Conservation (phyloP, 805 yeast genomes). For the Starmerella bacillaris region DNA sequence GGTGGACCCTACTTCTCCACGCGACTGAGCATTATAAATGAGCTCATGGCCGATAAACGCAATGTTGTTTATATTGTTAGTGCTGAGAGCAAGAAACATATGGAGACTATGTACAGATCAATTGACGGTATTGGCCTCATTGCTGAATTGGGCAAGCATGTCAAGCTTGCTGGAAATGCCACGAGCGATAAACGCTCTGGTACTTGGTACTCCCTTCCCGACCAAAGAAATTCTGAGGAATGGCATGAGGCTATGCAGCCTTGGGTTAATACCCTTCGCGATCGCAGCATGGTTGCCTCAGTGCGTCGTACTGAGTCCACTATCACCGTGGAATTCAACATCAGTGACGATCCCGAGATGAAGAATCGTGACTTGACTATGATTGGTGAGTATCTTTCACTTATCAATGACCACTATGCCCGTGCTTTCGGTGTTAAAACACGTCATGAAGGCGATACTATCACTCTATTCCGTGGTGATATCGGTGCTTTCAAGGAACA, state of each 20-base stretch:
- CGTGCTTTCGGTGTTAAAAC: constrained; percentile 52
- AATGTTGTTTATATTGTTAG: constrained; percentile 61
- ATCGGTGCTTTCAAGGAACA: constrained; percentile 31
- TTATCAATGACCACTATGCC: constrained; percentile 58
- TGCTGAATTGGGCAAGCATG: constrained; percentile 79
- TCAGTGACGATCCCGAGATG: constrained; percentile 26
- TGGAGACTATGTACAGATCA: constrained; percentile 52
- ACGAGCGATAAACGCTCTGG: constrained; percentile 48
- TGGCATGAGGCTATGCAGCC: constrained; percentile 46
- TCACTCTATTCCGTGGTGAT: constrained; percentile 47
- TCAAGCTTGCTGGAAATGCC: constrained; percentile 27
- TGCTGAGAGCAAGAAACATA: constrained; percentile 40
- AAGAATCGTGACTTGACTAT: constrained; percentile 43
- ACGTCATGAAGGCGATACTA: constrained; percentile 45
- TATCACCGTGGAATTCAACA: constrained; percentile 49
- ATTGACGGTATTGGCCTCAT: constrained; percentile 58
- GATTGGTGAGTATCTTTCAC: constrained; percentile 71
- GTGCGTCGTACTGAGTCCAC: constrained; percentile 60
- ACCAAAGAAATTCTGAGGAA: constrained; percentile 12
- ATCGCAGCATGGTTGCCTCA: constrained; percentile 63
- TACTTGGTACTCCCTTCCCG: constrained; percentile 30
- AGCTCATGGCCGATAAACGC: constrained; percentile 36
- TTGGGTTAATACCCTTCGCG: constrained; percentile 42
- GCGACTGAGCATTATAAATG: constrained; percentile 33
- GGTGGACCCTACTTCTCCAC: constrained; percentile 13